These are phyloP conservation scores for Craterostigma plantagineum DNA, from an alignment of 257 asterid genomes.

Conservation along the genomic window DNA sequence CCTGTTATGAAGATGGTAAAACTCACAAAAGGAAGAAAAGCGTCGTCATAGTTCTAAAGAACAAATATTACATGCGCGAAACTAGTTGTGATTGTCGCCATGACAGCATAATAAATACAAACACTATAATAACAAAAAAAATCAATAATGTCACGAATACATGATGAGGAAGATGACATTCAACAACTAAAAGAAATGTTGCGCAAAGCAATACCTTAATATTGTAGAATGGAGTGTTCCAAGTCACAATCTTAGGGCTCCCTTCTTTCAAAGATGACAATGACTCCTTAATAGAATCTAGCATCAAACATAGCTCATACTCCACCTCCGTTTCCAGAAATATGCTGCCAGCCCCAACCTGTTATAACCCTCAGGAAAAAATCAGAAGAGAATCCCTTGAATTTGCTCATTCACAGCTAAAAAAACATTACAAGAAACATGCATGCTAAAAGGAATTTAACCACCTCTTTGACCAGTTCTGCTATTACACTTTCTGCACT, in stretches of 20 bases:
- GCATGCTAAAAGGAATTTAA: constrained; percentile 15
- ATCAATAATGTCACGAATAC: background rate
- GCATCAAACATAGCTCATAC: constrained; percentile 32
- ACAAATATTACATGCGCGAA: no score
- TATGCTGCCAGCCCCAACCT: constrained; percentile 57
- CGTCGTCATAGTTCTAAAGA: background rate
- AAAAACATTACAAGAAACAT: constrained; percentile 12
- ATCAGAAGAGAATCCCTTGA: constrained; percentile 16
- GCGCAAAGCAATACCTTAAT: constrained; percentile 23
- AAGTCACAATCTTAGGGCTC: constrained; percentile 27
- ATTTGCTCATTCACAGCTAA: constrained; percentile 14
- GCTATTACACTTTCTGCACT: constrained; percentile 46
- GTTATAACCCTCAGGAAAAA: constrained; percentile 28
- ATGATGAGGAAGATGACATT: background rate
- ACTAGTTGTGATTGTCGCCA: no score
- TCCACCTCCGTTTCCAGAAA: constrained; percentile 81
- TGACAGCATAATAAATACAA: no score
- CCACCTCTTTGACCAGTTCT: constrained; percentile 48
- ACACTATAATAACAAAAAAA: no score
- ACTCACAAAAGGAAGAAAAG: background rate
- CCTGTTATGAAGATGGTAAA: background rate
- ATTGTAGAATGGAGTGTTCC: constrained; percentile 63
- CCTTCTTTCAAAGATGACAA: constrained; percentile 22
- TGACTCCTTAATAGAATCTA: constrained; percentile 34
- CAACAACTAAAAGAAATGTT: background rate